Conservation (phyloP, 2,329 filamentous ascomycete genomes). For the Gnomoniopsis sp. region DNA sequence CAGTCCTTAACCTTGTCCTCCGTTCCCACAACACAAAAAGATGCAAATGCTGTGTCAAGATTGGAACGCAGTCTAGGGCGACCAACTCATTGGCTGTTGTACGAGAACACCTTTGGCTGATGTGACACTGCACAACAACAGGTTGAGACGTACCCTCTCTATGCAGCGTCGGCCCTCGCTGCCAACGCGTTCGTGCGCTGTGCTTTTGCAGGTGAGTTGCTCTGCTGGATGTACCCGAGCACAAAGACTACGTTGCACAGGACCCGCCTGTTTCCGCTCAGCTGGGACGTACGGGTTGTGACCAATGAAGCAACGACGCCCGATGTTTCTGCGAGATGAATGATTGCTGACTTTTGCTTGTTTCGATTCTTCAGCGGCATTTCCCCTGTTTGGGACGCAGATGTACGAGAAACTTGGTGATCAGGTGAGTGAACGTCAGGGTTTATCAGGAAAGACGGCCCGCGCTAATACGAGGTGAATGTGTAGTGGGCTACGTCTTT, state of each 20-base stretch:
- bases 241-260: background rate
- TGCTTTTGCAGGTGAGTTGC: slow-evolving; percentile 62
- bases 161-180: slow-evolving; percentile 74
- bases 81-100: slow-evolving; percentile 22
- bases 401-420: slow-evolving; percentile 69
- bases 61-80: background rate
- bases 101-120: slow-evolving; percentile 22
- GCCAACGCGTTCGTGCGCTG: slow-evolving; percentile 80
- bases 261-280: slow-evolving; percentile 20
- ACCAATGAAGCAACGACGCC: background rate
- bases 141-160: slow-evolving; percentile 73
- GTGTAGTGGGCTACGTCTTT: slow-evolving; percentile 60
- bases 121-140: slow-evolving; percentile 27
- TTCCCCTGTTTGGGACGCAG: slow-evolving; percentile 71
- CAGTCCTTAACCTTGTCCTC: background rate
- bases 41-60: background rate
- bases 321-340: background rate
- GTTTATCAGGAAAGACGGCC: background rate
- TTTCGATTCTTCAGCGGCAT: slow-evolving; percentile 51
- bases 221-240: background rate
- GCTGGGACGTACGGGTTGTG: slow-evolving; percentile 16
- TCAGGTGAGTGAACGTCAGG: slow-evolving; percentile 31
- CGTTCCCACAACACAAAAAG: background rate
- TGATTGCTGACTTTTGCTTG: background rate
- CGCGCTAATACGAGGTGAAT: slow-evolving; percentile 14